Percentiles rank a stretch among this genome's conserved stretches.
These are phyloP conservation scores for Bryoerythrophyllum caledonicum DNA, from an alignment of 225 moss, liverwort and hornwort genomes.

Conservation along the genomic window DNA sequence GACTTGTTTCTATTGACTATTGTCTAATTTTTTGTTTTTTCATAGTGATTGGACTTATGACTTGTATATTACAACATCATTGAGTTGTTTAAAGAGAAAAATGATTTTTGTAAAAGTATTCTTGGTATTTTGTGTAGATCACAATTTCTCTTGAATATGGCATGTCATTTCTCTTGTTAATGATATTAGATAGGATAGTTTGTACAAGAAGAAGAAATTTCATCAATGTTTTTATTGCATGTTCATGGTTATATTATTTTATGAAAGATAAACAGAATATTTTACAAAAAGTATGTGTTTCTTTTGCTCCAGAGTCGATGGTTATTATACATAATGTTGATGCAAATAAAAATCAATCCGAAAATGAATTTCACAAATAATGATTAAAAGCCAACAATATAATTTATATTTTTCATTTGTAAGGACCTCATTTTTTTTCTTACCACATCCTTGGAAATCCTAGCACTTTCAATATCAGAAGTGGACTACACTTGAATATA, in stretches of 20 bases:
- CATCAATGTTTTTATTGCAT: neutral
- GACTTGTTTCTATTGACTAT: neutral
- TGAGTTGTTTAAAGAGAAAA: neutral
- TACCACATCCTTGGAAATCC: too few relatives aligned
- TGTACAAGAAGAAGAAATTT: neutral
- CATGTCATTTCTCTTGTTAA: neutral
- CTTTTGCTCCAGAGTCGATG: neutral
- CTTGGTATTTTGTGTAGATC: too few relatives aligned
- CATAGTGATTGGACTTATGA: neutral
- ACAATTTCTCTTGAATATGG: neutral
- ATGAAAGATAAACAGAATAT: neutral
- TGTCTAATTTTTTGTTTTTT: neutral
- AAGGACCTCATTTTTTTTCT: too few relatives aligned
- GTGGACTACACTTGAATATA: too few relatives aligned
- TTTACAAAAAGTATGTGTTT: neutral
- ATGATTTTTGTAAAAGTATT: neutral
- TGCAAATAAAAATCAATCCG: too few relatives aligned
- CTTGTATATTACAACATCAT: neutral
- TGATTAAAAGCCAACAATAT: too few relatives aligned
- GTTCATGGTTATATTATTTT: neutral
- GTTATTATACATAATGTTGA: too few relatives aligned
- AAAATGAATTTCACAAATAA: too few relatives aligned
- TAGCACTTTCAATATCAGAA: too few relatives aligned
- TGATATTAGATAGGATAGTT: neutral
- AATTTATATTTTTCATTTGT: neutral